Conservation (phyloP, 495 filamentous ascomycete species). For the Xylaria nigripes region DNA sequence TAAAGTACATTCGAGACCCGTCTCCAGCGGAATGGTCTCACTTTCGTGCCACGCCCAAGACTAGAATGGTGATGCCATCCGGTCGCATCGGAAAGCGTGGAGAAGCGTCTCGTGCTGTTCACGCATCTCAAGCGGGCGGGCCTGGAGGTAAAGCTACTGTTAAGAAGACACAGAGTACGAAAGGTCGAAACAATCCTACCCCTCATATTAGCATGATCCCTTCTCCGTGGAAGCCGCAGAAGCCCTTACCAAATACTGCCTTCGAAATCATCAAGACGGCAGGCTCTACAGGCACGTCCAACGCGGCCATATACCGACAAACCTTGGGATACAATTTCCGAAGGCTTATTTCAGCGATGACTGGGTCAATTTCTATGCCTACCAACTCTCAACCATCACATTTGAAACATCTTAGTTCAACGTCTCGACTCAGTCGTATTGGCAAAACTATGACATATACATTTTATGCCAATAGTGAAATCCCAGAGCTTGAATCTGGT, state of each 20-base stretch:
- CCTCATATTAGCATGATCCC: slow-evolving; percentile 11
- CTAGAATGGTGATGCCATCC: slow-evolving; percentile 22
- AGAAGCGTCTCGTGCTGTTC: slow-evolving; percentile 24
- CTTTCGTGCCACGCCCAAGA: slow-evolving; percentile 32
- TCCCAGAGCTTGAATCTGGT: neutral
- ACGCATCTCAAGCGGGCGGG: slow-evolving; percentile 28
- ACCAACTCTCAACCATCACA: slow-evolving; percentile 34
- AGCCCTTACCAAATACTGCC: slow-evolving; percentile 34
- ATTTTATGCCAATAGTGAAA: slow-evolving; percentile 27
- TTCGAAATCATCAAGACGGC: slow-evolving; percentile 38
- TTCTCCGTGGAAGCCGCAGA: slow-evolving; percentile 34
- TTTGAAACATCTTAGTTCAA: slow-evolving; percentile 35
- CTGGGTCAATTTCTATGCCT: slow-evolving; percentile 32
- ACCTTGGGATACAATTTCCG: slow-evolving; percentile 37
- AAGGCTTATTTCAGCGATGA: slow-evolving; percentile 36
- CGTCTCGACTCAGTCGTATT: slow-evolving; percentile 31
- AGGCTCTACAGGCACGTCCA: slow-evolving; percentile 34
- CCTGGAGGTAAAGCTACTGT: slow-evolving; percentile 2
- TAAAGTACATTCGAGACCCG: slow-evolving; percentile 70
- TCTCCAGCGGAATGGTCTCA: slow-evolving; percentile 54
- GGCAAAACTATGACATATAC: slow-evolving; percentile 41
- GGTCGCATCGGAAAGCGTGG: slow-evolving; percentile 25
- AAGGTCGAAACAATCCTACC: slow-evolving; percentile 12
- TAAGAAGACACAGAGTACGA: slow-evolving; percentile 7
- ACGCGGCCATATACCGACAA: slow-evolving; percentile 32